Base-by-base conservation (phyloP, 1,139 yeast species). In the Kodamaea derodonti region DNA sequence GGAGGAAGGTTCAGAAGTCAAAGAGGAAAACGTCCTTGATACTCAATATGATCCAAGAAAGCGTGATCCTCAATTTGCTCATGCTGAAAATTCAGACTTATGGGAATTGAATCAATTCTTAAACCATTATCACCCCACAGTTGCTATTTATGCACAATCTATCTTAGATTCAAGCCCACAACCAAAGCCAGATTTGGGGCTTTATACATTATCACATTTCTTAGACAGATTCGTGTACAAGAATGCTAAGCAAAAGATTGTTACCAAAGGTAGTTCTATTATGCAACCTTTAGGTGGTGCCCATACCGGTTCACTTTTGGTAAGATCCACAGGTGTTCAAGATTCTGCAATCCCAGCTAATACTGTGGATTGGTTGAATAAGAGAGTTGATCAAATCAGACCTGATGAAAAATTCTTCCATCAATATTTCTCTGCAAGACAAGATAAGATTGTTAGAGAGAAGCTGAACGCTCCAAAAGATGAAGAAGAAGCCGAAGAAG, bases 261-360 rank as follows among this genome's bases (percentile, higher is more conserved):
- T 47, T 29, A 67, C 82, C 24, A 82, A 85, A 55, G 97, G 97
- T 52, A 70, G 84, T 3, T 86, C 97, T 32, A 90, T 92, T 56
- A 94, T 94, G 97, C 98, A 92, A 68, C 97, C 98, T 33, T 70
- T 94, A 44, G 94, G 96, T 32, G 97, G 97, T 39, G 76, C 82
- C 1, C 87, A 83, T 42, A 81, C 88, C n/a, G 87, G 85, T 7
- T 67, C 81, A 1, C 65, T 85, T 39, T 72, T 88, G 45, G 88
- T 88, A 11, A 80, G 73, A 47, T 77, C 87, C 17, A 76, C 86
- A 3, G 78, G 75, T 49, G 62, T 65, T 17, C 38, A 54, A 22
- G 57, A 52, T 35, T 55, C 56, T 3, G 76, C 69, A 30, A 52
- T 74, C 13, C 95, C 97, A 2, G 94, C 76, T 4, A 90, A 88